A percentile compares a stretch with the other conserved stretches of the same genome.
Evolutionary conservation across 768 basidiomycete species (phyloP).

Genomic region (Termitomyces sp.): DNA sequence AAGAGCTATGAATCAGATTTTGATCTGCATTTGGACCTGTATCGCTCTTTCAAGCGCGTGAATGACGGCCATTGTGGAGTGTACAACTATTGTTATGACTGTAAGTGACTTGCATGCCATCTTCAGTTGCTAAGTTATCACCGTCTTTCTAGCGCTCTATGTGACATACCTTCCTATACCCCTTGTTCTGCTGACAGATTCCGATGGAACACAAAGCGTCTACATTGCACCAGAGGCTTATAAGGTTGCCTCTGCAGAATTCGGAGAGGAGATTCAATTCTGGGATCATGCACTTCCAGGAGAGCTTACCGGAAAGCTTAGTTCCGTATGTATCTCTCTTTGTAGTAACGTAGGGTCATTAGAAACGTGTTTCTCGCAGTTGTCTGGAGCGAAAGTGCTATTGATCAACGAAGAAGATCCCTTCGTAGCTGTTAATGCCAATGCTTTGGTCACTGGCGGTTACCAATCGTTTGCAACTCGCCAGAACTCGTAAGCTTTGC

Average conservation of each 20-base stretch:
- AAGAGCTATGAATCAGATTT: constrained; percentile 48
- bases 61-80: constrained; percentile 60
- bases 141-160: constrained; percentile 30
- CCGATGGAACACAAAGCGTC: constrained; percentile 42
- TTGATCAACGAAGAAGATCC: constrained; percentile 51
- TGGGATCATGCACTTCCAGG: constrained; percentile 54
- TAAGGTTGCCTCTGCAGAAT: constrained; percentile 44
- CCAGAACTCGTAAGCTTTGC: constrained; percentile 38
- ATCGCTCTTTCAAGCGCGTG: constrained; percentile 47
- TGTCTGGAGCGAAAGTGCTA: constrained; percentile 52
- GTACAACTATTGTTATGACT: constrained; percentile 48
- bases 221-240: constrained; percentile 56
- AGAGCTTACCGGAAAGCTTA: constrained; percentile 43
- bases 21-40: constrained; percentile 53
- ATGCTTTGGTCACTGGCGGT: constrained; percentile 45
- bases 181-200: constrained; percentile 42
- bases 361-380: constrained; percentile 16
- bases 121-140: background rate
- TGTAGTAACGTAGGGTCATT: background rate
- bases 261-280: constrained; percentile 45
- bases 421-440: constrained; percentile 46
- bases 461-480: constrained; percentile 52
- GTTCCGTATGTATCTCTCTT: constrained; percentile 28
- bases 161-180: constrained; percentile 49
- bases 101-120: constrained; percentile 10